Percentiles rank a stretch among this genome's conserved stretches.
phyloP scores from a whole-genome alignment of 306 rosid species.

The Prunus campanulata region DNA sequence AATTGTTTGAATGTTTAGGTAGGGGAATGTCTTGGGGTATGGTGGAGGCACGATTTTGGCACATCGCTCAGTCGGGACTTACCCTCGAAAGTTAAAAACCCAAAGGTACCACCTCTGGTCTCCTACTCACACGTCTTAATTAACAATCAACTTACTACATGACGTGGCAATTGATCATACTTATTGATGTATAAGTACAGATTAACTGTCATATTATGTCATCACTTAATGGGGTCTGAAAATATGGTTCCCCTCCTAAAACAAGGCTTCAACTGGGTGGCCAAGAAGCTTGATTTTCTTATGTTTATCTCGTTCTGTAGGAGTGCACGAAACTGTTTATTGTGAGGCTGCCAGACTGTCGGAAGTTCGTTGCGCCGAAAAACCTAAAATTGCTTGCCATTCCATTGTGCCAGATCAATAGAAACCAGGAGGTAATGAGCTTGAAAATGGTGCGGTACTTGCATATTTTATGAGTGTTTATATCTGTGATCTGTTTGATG shows the following conservation, averaged over 20 bases:
- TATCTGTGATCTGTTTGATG: not conserved
- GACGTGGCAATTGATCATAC: not conserved
- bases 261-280: not conserved
- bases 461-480: not conserved
- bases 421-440: constrained; percentile 60
- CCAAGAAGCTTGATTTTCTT: constrained; percentile 10
- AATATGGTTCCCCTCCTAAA: not conserved
- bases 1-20: constrained; percentile 43
- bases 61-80: constrained; percentile 57
- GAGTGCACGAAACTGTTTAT: constrained; percentile 81
- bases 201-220: not conserved
- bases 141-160: not conserved
- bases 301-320: constrained; percentile 34
- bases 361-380: constrained; percentile 71
- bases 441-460: not conserved
- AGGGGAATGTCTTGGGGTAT: constrained; percentile 80
- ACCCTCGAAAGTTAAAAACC: constrained; percentile 49
- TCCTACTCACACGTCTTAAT: not conserved
- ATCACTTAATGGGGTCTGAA: not conserved
- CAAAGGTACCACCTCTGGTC: constrained; percentile 53
- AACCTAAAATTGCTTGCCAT: constrained; percentile 76
- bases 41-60: constrained; percentile 86
- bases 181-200: not conserved
- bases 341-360: constrained; percentile 69
- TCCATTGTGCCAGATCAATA: constrained; percentile 77